Evolutionary conservation across 116 monocot genomes (phyloP).

Genomic region (Dioscorea cayenensis): DNA sequence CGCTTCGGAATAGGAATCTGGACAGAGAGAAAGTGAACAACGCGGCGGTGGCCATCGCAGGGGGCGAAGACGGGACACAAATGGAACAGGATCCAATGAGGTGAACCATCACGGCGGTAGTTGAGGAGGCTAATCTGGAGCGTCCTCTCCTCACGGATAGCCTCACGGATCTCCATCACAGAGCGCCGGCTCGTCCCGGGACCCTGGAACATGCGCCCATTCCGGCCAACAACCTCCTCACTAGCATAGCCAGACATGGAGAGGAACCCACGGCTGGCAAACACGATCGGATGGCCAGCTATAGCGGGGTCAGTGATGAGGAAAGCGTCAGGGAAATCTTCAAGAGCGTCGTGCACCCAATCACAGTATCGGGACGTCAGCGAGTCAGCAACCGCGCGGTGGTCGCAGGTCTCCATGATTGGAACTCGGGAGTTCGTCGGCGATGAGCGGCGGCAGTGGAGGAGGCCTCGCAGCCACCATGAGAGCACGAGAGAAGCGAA

Average conservation of each 20-base stretch:
- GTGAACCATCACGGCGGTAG: conserved; percentile 71
- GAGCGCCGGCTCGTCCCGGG: conserved; percentile 58
- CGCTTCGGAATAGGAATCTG: conserved; percentile 61
- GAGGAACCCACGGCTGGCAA: conserved; percentile 74
- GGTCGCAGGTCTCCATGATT: background rate
- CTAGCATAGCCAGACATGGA: conserved; percentile 50
- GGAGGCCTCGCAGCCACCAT: no score
- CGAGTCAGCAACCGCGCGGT: conserved; percentile 11
- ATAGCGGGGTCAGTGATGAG: conserved; percentile 76
- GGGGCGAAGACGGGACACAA: conserved; percentile 60
- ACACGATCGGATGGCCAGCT: conserved; percentile 87
- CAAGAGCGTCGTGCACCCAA: conserved; percentile 57
- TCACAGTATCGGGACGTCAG: conserved; percentile 68
- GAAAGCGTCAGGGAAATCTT: conserved; percentile 58
- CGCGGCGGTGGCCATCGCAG: conserved; percentile 31
- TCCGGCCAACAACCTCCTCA: conserved; percentile 64
- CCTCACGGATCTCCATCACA: conserved; percentile 75
- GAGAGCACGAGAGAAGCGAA: no score
- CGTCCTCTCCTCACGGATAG: conserved; percentile 52
- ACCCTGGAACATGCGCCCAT: conserved; percentile 84
- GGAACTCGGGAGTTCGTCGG: background rate
- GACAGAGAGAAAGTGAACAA: conserved; percentile 78
- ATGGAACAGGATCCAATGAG: conserved; percentile 72
- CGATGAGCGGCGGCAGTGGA: no score
- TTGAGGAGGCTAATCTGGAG: conserved; percentile 67